These are phyloP conservation scores for Leccinum aurantiacum DNA, from an alignment of 768 basidiomycete genomes.

Conservation along the genomic window DNA sequence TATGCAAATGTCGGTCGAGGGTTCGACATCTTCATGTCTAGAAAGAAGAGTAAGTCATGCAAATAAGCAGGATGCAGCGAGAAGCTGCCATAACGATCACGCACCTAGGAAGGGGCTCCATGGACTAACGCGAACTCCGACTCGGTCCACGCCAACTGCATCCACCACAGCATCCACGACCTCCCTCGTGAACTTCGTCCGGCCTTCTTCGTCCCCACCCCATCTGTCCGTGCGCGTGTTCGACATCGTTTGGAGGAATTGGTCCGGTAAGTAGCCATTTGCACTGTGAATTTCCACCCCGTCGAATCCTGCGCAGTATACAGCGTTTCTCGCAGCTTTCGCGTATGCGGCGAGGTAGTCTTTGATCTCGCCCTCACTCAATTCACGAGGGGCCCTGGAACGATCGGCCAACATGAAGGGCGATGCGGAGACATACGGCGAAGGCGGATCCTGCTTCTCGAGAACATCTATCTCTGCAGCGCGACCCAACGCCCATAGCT, in stretches of 20 bases:
- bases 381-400: constrained; percentile 15
- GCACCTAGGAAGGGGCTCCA: constrained; percentile 46
- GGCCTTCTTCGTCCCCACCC: constrained; percentile 42
- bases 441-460: constrained; percentile 26
- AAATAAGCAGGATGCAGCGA: too few relatives aligned
- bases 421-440: constrained; percentile 37
- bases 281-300: constrained; percentile 32
- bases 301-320: constrained; percentile 31
- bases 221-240: background rate
- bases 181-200: constrained; percentile 56
- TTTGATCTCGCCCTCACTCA: constrained; percentile 33
- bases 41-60: background rate
- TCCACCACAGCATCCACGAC: constrained; percentile 26
- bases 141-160: constrained; percentile 51
- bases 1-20: background rate
- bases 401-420: constrained; percentile 22
- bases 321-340: constrained; percentile 26
- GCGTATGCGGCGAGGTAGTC: constrained; percentile 26
- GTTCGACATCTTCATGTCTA: too few relatives aligned
- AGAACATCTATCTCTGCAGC: constrained; percentile 37
- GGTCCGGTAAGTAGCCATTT: constrained; percentile 36
- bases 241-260: background rate
- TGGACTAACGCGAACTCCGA: constrained; percentile 57
- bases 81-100: background rate
- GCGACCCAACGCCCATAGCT: constrained; percentile 17